Conservation (phyloP, 768 basidiomycete genomes). For the Boletus sensibilis region DNA sequence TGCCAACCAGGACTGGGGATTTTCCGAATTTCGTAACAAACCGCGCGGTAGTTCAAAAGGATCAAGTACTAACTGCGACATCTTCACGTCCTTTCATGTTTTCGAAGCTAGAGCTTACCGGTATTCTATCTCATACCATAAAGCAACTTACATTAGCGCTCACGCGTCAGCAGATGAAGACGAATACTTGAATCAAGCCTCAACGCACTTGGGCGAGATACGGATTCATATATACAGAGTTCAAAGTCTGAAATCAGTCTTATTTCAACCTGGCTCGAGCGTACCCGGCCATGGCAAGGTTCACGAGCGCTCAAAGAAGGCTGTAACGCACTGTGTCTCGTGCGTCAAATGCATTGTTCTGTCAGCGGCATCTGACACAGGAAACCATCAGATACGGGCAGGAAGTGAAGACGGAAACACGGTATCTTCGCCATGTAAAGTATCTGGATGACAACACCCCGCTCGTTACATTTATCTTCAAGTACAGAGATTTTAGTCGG, state of each 20-base stretch:
- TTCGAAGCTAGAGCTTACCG: slow-evolving; percentile 28
- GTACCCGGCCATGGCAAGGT: slow-evolving; percentile 16
- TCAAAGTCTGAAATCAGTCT: accelerated
- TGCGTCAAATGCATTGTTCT: slow-evolving; percentile 9
- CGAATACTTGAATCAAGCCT: slow-evolving; percentile 15
- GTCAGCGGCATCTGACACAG: neutral
- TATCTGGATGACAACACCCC: slow-evolving; percentile 18
- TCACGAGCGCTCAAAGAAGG: slow-evolving; percentile 34
- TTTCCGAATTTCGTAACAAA: neutral
- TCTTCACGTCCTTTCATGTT: slow-evolving; percentile 24
- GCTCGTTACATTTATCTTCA: slow-evolving; percentile 30
- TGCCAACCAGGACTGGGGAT: neutral
- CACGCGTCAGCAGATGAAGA: slow-evolving; percentile 27
- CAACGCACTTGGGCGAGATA: slow-evolving; percentile 25
- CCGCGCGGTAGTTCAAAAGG: slow-evolving; percentile 8
- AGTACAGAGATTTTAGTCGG: slow-evolving; percentile 30
- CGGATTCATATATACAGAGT: slow-evolving; percentile 9
- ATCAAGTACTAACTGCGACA: slow-evolving; percentile 11
- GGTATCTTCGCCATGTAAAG: neutral
- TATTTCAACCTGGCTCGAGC: no score
- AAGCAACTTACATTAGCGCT: neutral
- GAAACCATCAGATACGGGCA: slow-evolving; percentile 22
- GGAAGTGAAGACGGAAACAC: slow-evolving; percentile 4
- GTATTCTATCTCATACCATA: slow-evolving; percentile 13
- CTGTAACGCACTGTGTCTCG: slow-evolving; percentile 29